Conservation (phyloP, 768 basidiomycete species). For the Pleurotus platypus region DNA sequence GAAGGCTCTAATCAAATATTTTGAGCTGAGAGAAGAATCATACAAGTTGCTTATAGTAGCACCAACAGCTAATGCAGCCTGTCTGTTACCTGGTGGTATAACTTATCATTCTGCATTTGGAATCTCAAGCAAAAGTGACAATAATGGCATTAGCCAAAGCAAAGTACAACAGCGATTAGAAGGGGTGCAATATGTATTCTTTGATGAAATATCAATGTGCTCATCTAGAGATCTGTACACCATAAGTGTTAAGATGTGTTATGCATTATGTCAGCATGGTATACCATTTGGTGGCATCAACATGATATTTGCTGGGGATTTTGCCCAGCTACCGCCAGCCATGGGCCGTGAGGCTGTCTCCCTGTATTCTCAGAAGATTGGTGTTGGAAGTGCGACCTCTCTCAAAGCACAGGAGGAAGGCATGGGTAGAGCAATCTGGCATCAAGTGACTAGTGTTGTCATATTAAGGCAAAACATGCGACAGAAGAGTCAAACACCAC, state of each 20-base stretch:
- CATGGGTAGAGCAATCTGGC: slow-evolving; percentile 19
- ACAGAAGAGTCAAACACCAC: slow-evolving; percentile 12
- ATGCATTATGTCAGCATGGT: slow-evolving; percentile 12
- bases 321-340: slow-evolving; percentile 27
- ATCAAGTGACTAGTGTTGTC: slow-evolving; percentile 18
- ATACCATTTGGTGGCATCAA: slow-evolving; percentile 31
- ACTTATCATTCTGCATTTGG: slow-evolving; percentile 20
- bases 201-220: slow-evolving; percentile 42
- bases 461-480: slow-evolving; percentile 30
- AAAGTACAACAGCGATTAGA: slow-evolving; percentile 6
- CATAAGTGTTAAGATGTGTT: slow-evolving; percentile 22
- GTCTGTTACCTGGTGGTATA: slow-evolving; percentile 19
- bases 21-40: slow-evolving; percentile 19
- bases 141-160: not conserved
- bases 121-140: not conserved
- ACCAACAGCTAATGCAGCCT: slow-evolving; percentile 24
- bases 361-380: slow-evolving; percentile 12
- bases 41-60: slow-evolving; percentile 22
- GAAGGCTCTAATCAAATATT: slow-evolving; percentile 19
- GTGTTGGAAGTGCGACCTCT: not conserved
- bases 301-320: slow-evolving; percentile 35
- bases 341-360: slow-evolving; percentile 14
- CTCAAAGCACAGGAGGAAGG: slow-evolving; percentile 15
- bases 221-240: slow-evolving; percentile 26
- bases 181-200: slow-evolving; percentile 30